A percentile compares a stretch with the other conserved stretches of the same genome.
phyloP scores from a whole-genome alignment of 2,329 filamentous ascomycete genomes.

The Periconia sp. region DNA sequence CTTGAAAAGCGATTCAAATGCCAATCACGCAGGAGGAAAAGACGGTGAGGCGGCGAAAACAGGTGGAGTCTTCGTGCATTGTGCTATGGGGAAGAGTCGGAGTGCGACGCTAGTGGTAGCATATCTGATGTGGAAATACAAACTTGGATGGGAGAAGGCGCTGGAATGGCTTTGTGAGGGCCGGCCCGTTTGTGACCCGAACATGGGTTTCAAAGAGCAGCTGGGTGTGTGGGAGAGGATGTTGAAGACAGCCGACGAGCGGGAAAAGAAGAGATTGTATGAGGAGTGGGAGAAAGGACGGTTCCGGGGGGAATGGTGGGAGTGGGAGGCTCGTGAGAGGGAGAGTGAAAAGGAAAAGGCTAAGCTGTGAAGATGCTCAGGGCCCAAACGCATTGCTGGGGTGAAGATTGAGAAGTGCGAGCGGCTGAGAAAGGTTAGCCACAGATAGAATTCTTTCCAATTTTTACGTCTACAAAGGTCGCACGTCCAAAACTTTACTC shows the following conservation, averaged over 20 bases:
- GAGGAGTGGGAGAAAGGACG: slow-evolving; percentile 38
- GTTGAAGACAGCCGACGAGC: slow-evolving; percentile 24
- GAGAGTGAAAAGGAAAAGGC: slow-evolving; percentile 5
- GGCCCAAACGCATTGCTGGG: too few species aligned
- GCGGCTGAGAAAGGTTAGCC: too few species aligned
- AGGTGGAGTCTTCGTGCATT: slow-evolving; percentile 41
- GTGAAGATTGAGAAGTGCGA: too few species aligned
- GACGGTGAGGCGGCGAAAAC: neutral
- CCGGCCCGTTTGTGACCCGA: slow-evolving; percentile 41
- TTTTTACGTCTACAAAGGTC: too few species aligned
- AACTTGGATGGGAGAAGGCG: slow-evolving; percentile 19
- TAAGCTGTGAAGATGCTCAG: too few species aligned
- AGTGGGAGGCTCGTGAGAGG: slow-evolving; percentile 39
- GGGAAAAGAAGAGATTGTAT: slow-evolving; percentile 34
- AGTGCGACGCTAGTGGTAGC: slow-evolving; percentile 40
- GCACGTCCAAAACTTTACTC: too few species aligned
- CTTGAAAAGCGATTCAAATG: slow-evolving; percentile 14
- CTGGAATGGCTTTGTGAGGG: slow-evolving; percentile 39
- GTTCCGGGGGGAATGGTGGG: slow-evolving; percentile 44
- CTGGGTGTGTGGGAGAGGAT: slow-evolving; percentile 35
- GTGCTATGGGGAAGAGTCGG: slow-evolving; percentile 43
- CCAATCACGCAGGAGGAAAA: too few species aligned
- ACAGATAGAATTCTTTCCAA: too few species aligned
- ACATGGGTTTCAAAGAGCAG: slow-evolving; percentile 43
- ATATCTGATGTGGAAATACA: slow-evolving; percentile 40